Evolutionary conservation across 805 yeast species (phyloP).

Genomic region (Kockiozyma suomiensis): DNA sequence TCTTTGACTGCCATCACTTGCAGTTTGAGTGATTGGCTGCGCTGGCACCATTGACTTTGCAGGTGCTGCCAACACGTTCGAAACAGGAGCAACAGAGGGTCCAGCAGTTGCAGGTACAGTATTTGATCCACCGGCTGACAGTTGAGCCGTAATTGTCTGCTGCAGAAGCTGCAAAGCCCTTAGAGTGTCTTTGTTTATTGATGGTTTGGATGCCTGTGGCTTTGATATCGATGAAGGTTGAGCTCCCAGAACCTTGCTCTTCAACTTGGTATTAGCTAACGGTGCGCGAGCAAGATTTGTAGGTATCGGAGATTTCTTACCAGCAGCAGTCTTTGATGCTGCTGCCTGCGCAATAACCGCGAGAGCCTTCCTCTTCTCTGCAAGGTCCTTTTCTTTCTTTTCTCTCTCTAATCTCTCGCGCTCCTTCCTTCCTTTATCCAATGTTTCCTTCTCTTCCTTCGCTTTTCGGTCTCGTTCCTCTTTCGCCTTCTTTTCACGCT

Average conservation of each 20-base stretch:
- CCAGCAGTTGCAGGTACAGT: slow-evolving; percentile 7
- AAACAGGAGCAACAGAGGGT: neutral
- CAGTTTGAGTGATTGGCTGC: neutral
- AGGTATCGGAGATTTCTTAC: neutral
- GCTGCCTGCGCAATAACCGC: slow-evolving; percentile 30
- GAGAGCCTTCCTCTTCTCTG: slow-evolving; percentile 32
- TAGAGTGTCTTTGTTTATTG: slow-evolving; percentile 55
- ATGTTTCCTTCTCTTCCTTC: slow-evolving; percentile 37
- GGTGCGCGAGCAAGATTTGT: neutral
- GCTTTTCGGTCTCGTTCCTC: slow-evolving; percentile 46
- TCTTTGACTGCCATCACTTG: neutral
- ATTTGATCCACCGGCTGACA: slow-evolving; percentile 54
- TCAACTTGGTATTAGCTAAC: neutral
- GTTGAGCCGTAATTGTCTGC: slow-evolving; percentile 77
- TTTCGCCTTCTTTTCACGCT: slow-evolving; percentile 38
- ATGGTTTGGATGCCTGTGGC: slow-evolving; percentile 20
- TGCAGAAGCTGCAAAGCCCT: slow-evolving; percentile 81
- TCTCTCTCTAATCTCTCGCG: slow-evolving; percentile 24
- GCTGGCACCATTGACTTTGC: neutral
- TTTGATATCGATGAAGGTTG: slow-evolving; percentile 22
- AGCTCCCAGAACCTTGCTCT: slow-evolving; percentile 18
- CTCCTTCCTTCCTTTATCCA: slow-evolving; percentile 36
- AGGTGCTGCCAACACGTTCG: slow-evolving; percentile 2
- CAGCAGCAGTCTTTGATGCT: slow-evolving; percentile 20
- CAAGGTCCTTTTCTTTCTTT: slow-evolving; percentile 33